Evolutionary conservation across 2,329 filamentous ascomycete species (phyloP).

Genomic region (Aspergillus fumigatus): DNA sequence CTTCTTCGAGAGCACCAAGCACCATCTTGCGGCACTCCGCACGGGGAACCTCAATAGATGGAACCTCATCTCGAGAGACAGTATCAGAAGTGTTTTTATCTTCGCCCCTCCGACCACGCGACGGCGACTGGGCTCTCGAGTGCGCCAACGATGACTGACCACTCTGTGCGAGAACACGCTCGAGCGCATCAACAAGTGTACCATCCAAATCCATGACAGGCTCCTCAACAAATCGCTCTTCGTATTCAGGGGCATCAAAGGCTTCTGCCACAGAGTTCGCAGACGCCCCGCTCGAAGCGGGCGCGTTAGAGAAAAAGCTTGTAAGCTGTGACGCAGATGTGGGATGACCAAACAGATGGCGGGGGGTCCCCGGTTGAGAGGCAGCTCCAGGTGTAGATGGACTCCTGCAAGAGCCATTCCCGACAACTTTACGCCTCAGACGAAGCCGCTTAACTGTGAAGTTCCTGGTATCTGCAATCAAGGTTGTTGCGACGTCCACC

Average conservation of each 20-base stretch:
- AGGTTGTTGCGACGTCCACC: conserved; percentile 54
- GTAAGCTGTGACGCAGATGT: conserved; percentile 23
- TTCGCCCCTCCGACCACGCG: conserved; percentile 31
- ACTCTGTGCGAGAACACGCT: conserved; percentile 49
- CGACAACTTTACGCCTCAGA: conserved; percentile 45
- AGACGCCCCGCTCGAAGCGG: conserved; percentile 22
- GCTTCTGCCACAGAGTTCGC: conserved; percentile 13
- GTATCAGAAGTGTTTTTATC: conserved; percentile 20
- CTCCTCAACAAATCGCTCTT: conserved; percentile 52
- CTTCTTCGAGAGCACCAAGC: conserved; percentile 53
- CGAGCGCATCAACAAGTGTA: conserved; percentile 55
- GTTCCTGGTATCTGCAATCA: conserved; percentile 52
- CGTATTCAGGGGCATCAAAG: conserved; percentile 30
- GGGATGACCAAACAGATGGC: conserved; percentile 20
- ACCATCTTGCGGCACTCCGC: conserved; percentile 52
- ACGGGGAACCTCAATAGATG: conserved; percentile 44
- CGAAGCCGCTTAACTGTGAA: conserved; percentile 54
- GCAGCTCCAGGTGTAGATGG: conserved; percentile 17
- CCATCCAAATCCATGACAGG: conserved; percentile 54
- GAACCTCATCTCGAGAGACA: conserved; percentile 23
- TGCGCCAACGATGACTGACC: conserved; percentile 39
- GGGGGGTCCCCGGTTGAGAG: conserved; percentile 21
- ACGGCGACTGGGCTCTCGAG: conserved; percentile 39
- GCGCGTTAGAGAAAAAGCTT: conserved; percentile 20
- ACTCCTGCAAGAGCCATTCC: conserved; percentile 12